Percentiles rank a stretch among this genome's conserved stretches.
phyloP scores from a whole-genome alignment of 805 yeast genomes.

The Zygoascus tannicola region DNA sequence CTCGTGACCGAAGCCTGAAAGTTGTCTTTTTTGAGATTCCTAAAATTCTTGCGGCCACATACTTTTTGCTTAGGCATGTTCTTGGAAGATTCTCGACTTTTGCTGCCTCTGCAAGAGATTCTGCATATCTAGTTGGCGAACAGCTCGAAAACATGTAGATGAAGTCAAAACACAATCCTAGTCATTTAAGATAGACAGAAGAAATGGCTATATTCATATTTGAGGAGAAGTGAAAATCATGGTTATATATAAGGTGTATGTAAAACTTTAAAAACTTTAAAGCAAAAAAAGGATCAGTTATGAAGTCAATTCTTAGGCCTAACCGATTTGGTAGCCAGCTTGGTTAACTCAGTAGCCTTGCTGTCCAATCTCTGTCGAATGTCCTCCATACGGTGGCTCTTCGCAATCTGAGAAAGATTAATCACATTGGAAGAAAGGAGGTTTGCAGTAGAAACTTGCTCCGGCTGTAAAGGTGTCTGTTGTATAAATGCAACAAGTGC shows the following conservation, averaged over 20 bases:
- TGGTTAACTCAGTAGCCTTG: conserved; percentile 2
- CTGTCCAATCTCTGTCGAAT: conserved; percentile 12
- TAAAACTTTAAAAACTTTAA: too few species aligned
- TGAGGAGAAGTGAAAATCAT: too few species aligned
- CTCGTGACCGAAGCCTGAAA: not conserved
- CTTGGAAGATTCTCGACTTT: not conserved
- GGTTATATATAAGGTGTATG: too few species aligned
- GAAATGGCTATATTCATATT: too few species aligned
- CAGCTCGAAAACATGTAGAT: conserved; percentile 24
- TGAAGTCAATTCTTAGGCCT: not conserved
- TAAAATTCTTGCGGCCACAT: not conserved
- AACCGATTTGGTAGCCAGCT: not conserved
- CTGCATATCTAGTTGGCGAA: conserved; percentile 26
- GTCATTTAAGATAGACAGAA: too few species aligned
- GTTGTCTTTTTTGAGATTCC: not conserved
- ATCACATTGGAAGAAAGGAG: conserved; percentile 9
- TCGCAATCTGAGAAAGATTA: conserved; percentile 18
- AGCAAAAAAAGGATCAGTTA: too few species aligned
- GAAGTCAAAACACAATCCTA: too few species aligned
- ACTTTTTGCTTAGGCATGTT: not conserved
- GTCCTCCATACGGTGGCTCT: conserved; percentile 10
- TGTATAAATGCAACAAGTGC: not conserved
- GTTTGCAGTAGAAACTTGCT: not conserved
- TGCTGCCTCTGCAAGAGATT: conserved; percentile 22
- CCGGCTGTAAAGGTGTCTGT: not conserved